These are phyloP conservation scores for Gynochthodes officinalis DNA, from an alignment of 257 asterid genomes.

Conservation along the genomic window DNA sequence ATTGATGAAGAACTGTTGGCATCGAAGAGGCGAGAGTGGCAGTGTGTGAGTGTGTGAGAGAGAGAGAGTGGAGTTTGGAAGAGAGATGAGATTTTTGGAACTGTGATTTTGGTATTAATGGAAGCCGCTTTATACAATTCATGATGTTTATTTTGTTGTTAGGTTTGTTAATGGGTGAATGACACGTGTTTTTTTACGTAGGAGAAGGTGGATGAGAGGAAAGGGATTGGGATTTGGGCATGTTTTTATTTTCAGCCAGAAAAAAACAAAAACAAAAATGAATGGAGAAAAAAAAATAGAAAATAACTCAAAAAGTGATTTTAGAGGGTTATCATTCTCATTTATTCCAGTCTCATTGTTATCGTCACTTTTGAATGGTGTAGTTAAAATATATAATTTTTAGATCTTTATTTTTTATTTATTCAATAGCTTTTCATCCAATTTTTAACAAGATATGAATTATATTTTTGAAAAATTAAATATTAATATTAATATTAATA, in stretches of 20 bases:
- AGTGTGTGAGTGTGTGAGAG: not conserved
- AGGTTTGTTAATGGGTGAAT: not conserved
- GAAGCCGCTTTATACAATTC: constrained; percentile 7
- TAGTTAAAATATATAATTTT: too few relatives aligned
- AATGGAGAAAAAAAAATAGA: not conserved
- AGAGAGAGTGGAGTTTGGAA: not conserved
- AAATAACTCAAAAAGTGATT: too few relatives aligned
- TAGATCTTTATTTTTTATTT: too few relatives aligned
- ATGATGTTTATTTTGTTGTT: not conserved
- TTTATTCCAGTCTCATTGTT: too few relatives aligned
- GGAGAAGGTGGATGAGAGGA: constrained; percentile 2
- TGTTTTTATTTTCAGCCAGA: not conserved
- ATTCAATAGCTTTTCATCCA: too few relatives aligned
- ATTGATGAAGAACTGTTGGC: not conserved
- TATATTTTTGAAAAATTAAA: too few relatives aligned
- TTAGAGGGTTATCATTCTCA: too few relatives aligned
- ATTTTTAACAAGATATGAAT: too few relatives aligned
- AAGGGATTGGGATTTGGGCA: not conserved
- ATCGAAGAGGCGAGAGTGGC: not conserved
- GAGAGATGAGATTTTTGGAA: not conserved
- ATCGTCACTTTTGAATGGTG: too few relatives aligned
- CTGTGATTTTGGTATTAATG: not conserved
- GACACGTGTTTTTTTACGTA: constrained; percentile 18
- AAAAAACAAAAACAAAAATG: not conserved
- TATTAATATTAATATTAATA: too few relatives aligned